A percentile compares a stretch with the other conserved stretches of the same genome.
These are phyloP conservation scores for Magnolia sinica DNA, from an alignment of 164 flowering plant species.

Conservation along the genomic window DNA sequence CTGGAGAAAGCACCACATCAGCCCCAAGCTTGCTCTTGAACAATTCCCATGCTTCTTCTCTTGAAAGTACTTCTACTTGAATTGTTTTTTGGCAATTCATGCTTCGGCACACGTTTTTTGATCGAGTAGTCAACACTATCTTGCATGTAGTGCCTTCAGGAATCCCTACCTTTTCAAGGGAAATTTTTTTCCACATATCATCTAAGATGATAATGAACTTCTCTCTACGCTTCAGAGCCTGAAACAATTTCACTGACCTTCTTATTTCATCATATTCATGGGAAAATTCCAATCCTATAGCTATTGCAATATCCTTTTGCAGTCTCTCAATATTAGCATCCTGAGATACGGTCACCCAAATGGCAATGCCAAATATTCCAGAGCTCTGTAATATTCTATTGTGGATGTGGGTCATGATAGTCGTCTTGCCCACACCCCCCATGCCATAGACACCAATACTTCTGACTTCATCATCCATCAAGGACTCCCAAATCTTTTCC, in stretches of 20 bases:
- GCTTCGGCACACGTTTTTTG: not conserved
- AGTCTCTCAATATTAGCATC: not conserved
- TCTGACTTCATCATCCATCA: too few relatives aligned
- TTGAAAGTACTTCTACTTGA: not conserved
- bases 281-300: not conserved
- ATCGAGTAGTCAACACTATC: slow-evolving; percentile 1
- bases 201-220: slow-evolving; percentile 2
- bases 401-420: too few relatives aligned
- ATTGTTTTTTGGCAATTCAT: not conserved
- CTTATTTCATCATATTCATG: not conserved
- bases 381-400: too few relatives aligned
- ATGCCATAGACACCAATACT: too few relatives aligned
- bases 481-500: too few relatives aligned
- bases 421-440: too few relatives aligned
- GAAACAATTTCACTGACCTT: not conserved
- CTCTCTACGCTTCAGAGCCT: not conserved
- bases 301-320: not conserved
- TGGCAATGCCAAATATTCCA: not conserved
- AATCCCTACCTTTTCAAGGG: not conserved
- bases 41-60: slow-evolving; percentile 7
- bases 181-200: not conserved
- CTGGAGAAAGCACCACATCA: not conserved
- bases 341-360: not conserved
- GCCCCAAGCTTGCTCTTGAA: not conserved
- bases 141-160: not conserved